Evolutionary conservation across 805 yeast species (phyloP), one percentile per base, ranked within the genome.

Genomic region (Groenewaldozyma tartarivorans): DNA sequence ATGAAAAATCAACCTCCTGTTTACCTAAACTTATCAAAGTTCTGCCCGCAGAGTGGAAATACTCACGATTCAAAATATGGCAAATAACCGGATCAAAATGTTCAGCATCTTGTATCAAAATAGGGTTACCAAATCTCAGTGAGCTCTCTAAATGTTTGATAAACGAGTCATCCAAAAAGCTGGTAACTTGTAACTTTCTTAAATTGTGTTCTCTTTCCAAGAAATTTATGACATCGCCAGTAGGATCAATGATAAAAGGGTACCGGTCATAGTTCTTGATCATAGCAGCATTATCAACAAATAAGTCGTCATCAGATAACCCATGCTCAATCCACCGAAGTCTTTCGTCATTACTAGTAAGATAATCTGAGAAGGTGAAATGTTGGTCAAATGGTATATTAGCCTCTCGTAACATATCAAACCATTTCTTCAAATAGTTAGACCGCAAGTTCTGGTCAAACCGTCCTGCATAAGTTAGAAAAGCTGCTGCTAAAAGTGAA

Each of bases 61-160:
- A 67, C 44, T 86, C 94, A 24, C 67, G 65, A 35, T 74, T 68
- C 36, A 90, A 57, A 1, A 90, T 58, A 0, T 81, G 68, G 42
- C 73, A 73, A 7, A 90, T 54, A 5, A 83, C 61, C 0, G 96
- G 94, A 55, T 90, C 90, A 53, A 73, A 78, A 48, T 70, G 63
- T 53, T 90, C 96, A 3, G 88, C 87, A 60, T 90, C 90, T 48
- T 75, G 75, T 15, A 90, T 68, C 11, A 88, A 54, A 5, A 90
- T 63, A 1, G 73, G 51, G 2, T 84, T 86, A 3, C 97, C 96
- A 66, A 88, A 88, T 48, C 92, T 66, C 20, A 88, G 55, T 0
- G 94, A 80, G 51, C 85, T 81, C 55, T 87, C 95, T 13, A 90
- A 53, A 33, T 75, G 81, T 48, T 77, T 79, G 2, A 72, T 55